Evolutionary conservation across 306 rosid genomes (phyloP).

Genomic region (Bauhinia variegata): DNA sequence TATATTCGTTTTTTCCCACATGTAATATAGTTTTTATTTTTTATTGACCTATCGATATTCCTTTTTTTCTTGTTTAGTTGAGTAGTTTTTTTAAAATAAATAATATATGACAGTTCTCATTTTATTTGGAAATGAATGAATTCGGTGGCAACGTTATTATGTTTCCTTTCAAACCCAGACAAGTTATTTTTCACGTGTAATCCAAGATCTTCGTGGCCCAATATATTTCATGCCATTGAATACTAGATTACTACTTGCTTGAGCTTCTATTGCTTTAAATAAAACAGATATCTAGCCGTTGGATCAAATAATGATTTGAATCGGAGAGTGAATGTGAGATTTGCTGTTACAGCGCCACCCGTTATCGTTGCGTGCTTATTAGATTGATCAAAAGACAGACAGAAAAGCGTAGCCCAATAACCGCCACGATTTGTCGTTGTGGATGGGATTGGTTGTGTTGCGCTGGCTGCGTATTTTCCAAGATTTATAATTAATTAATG

Average conservation of each 20-base stretch:
- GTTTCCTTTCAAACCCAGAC: background rate
- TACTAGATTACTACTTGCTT: background rate
- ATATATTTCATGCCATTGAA: background rate
- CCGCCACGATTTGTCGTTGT: slow-evolving; percentile 33
- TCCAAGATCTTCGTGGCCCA: slow-evolving; percentile 31
- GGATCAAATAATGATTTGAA: background rate
- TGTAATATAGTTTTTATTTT: too few relatives aligned
- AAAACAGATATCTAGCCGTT: background rate
- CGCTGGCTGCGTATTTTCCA: slow-evolving; percentile 56
- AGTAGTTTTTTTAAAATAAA: too few relatives aligned
- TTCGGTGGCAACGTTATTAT: too few relatives aligned
- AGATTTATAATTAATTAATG: slow-evolving; percentile 12
- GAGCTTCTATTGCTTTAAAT: background rate
- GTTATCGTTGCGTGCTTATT: background rate
- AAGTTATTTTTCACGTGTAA: slow-evolving; percentile 36
- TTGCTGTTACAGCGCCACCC: background rate
- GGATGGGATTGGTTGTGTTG: slow-evolving; percentile 22
- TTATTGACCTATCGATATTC: too few relatives aligned
- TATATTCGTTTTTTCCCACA: too few relatives aligned
- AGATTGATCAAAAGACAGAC: slow-evolving; percentile 14
- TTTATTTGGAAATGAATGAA: too few relatives aligned
- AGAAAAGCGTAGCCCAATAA: slow-evolving; percentile 40
- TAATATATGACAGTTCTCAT: too few relatives aligned
- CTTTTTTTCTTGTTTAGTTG: too few relatives aligned
- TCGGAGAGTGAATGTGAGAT: background rate